A percentile compares a stretch with the other conserved stretches of the same genome.
These are phyloP conservation scores for Centrapalus pauciflorus DNA, from an alignment of 129 eudicot species.

Conservation along the genomic window DNA sequence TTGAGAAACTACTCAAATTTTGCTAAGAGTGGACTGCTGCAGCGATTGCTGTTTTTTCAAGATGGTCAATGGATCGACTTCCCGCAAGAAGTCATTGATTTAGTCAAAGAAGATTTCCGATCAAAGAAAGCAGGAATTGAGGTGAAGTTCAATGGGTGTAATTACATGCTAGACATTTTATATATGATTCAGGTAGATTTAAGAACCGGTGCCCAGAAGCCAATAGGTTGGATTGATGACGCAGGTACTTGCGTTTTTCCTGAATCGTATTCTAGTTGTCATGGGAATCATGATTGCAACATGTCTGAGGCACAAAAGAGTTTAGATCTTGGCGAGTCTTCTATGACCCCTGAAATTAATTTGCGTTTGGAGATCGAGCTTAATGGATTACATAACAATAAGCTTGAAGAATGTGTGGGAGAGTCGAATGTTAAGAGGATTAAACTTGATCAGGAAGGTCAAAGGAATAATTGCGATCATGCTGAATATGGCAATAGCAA, in stretches of 20 bases:
- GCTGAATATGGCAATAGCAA: conserved; percentile 26
- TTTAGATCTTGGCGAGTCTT: conserved; percentile 25
- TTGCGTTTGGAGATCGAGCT: conserved; percentile 75
- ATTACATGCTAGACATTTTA: conserved; percentile 53
- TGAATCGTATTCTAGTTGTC: conserved; percentile 38
- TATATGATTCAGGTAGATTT: conserved; percentile 66
- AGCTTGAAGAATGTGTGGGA: conserved; percentile 54
- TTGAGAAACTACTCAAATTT: conserved; percentile 56
- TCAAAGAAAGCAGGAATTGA: conserved; percentile 49
- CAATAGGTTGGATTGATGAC: conserved; percentile 98
- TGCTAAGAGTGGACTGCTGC: conserved; percentile 49
- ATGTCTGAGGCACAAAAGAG: background rate
- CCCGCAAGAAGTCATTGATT: conserved; percentile 38
- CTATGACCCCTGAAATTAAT: conserved; percentile 45
- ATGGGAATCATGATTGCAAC: conserved; percentile 28
- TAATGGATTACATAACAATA: conserved; percentile 27
- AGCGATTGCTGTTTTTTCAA: conserved; percentile 64
- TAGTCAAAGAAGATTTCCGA: conserved; percentile 50
- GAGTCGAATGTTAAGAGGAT: conserved; percentile 56
- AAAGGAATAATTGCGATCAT: conserved; percentile 27
- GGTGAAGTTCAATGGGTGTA: conserved; percentile 39
- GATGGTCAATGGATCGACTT: conserved; percentile 81
- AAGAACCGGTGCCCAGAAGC: conserved; percentile 53
- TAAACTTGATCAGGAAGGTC: conserved; percentile 29
- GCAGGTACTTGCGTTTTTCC: conserved; percentile 66